phyloP scores from a whole-genome alignment of 805 yeast genomes.

The Cyberlindnera bimundalis region DNA sequence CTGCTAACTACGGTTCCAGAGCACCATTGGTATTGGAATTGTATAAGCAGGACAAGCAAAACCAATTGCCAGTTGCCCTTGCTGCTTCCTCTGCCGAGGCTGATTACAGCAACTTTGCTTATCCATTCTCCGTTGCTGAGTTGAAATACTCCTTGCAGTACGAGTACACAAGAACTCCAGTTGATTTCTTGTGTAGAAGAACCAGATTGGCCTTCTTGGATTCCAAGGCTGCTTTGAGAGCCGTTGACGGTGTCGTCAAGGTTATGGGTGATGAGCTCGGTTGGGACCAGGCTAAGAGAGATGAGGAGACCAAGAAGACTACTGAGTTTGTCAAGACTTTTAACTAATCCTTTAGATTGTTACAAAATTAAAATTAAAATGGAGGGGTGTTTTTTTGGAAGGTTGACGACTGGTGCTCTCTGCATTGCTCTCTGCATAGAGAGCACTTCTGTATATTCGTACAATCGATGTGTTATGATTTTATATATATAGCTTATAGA shows the following conservation, averaged over 20 bases:
- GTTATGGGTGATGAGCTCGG: conserved; percentile 75
- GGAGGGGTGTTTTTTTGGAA: background rate
- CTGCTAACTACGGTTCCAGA: conserved; percentile 86
- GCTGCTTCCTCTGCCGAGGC: conserved; percentile 37
- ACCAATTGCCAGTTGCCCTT: conserved; percentile 64
- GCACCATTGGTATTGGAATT: conserved; percentile 71
- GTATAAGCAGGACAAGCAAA: conserved; percentile 45
- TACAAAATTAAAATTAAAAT: background rate
- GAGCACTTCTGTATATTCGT: conserved; percentile 4
- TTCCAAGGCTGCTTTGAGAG: conserved; percentile 74
- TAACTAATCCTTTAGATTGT: conserved; percentile 18
- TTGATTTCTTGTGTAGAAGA: conserved; percentile 90
- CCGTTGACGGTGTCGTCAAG: conserved; percentile 82
- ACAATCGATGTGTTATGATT: conserved; percentile 5
- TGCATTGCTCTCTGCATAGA: background rate
- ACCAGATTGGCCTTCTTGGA: conserved; percentile 89
- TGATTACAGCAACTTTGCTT: conserved; percentile 53
- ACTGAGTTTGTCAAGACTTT: conserved; percentile 52
- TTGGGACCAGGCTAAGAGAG: conserved; percentile 65
- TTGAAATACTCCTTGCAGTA: conserved; percentile 73
- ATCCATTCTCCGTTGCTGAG: conserved; percentile 91
- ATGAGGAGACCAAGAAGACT: conserved; percentile 49
- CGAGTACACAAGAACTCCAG: conserved; percentile 85
- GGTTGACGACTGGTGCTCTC: background rate
- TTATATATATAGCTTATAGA: background rate